Evolutionary conservation across 371 early-diverging fungal genomes (phyloP), one percentile per base, ranked within the genome.

Genomic region (Mortierella sp.): DNA sequence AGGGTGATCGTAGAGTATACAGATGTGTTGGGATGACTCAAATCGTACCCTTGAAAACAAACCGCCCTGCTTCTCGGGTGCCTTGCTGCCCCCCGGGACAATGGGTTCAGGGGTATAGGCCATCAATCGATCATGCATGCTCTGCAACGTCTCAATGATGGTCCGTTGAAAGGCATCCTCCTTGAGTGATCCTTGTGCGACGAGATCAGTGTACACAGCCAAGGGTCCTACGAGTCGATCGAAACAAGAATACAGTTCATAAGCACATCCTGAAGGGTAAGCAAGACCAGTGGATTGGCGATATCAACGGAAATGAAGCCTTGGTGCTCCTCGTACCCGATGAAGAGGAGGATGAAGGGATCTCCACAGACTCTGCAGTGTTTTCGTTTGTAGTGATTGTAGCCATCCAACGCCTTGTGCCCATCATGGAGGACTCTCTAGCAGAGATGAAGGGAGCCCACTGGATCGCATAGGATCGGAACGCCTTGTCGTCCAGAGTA

Each of bases 91-190:
- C 5, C 37, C 76, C 0, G 29, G 28, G 12, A 45, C 61, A 25
- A 79, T 50, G 21, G 80, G 71, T 16, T 83, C 80, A 6, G 87
- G 86, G 8, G 58, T 46, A 70, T 89, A 88, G 8, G 29, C 51
- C 40, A 74, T 58, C 28, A 91, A 60, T 12, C 82, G 79, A 49
- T 80, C 82, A 47, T 87, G 83, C 56, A 91, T 73, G 0, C 82
- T 67, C 60, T 90, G 88, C 19, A 91, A 80, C 8, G 77, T 67
- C 31, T 74, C 78, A 17, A 89, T 85, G 10, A 88, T 88, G 0
- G 77, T 54, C 21, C 79, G 69, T 68, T 91, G 90, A 68, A 88
- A 87, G n/a, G 61, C 63, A 51, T 91, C 90, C 49, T 78, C 73
- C 41, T 81, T 77, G 12, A 84, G 57, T 21, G 70, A 76, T 8